phyloP scores from a whole-genome alignment of 78 protist genomes.

The Chrysochromulina tobinii region DNA sequence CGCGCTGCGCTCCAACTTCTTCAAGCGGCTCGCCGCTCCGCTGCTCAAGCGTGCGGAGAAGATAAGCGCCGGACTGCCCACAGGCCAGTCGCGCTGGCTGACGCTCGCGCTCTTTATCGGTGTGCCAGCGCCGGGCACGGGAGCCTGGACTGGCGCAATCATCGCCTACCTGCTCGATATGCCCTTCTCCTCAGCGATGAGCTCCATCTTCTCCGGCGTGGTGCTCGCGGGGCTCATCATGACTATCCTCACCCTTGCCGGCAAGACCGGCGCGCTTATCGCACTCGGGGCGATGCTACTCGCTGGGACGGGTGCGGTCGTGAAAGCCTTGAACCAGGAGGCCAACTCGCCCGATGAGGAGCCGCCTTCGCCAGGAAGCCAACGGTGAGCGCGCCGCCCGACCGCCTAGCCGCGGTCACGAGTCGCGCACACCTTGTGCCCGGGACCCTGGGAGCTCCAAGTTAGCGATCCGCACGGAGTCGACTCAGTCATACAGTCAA shows the following conservation, averaged over 20 bases:
- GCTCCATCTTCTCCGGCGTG: not conserved
- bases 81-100: not conserved
- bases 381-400: no score
- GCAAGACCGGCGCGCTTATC: not conserved
- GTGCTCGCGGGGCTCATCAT: not conserved
- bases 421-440: no score
- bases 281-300: not conserved
- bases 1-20: not conserved
- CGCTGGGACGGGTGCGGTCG: not conserved
- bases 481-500: no score
- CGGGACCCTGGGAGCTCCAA: no score
- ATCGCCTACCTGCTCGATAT: constrained; percentile 4
- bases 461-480: no score
- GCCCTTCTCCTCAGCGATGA: not conserved
- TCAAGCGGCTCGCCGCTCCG: not conserved
- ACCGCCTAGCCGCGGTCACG: no score
- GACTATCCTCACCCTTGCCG: constrained; percentile 13
- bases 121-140: constrained; percentile 4
- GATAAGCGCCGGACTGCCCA: not conserved
- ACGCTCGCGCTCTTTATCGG: not conserved
- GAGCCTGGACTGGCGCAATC: constrained; percentile 18
- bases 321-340: not conserved
- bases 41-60: not conserved
- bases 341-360: no score
- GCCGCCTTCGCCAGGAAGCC: no score